phyloP scores from a whole-genome alignment of 2,329 filamentous ascomycete species.

The Venturia aucupariae region DNA sequence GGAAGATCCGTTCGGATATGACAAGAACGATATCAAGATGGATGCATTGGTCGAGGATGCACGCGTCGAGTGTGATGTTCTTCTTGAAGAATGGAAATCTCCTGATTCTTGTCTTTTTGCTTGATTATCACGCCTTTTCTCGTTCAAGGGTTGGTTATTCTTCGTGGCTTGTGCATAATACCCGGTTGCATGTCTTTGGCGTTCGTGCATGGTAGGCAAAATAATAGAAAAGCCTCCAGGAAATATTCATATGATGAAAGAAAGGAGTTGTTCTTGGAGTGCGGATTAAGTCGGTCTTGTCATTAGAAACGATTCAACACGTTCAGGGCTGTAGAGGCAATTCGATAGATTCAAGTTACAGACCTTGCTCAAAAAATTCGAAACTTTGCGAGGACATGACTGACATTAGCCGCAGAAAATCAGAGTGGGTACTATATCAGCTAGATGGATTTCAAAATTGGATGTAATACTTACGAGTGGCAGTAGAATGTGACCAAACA shows the following conservation, averaged over 20 bases:
- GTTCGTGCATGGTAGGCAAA: background rate
- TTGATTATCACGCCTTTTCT: background rate
- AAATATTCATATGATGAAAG: background rate
- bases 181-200: background rate
- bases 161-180: background rate
- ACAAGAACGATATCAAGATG: conserved; percentile 59
- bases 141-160: background rate
- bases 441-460: too few species aligned
- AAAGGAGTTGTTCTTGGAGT: background rate
- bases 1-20: conserved; percentile 58
- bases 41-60: conserved; percentile 55
- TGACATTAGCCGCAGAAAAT: too few species aligned
- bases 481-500: too few species aligned
- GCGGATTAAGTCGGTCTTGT: too few species aligned
- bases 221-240: background rate
- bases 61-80: conserved; percentile 46
- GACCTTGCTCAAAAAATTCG: too few species aligned
- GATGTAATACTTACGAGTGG: too few species aligned
- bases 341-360: too few species aligned
- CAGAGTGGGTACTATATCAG: too few species aligned
- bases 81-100: conserved; percentile 49
- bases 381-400: too few species aligned
- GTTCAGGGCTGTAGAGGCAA: too few species aligned
- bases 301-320: background rate
- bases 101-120: conserved; percentile 1